Evolutionary conservation across 805 yeast genomes (phyloP), one percentile per base, ranked within the genome.

Genomic region (Cyberlindnera petersonii): DNA sequence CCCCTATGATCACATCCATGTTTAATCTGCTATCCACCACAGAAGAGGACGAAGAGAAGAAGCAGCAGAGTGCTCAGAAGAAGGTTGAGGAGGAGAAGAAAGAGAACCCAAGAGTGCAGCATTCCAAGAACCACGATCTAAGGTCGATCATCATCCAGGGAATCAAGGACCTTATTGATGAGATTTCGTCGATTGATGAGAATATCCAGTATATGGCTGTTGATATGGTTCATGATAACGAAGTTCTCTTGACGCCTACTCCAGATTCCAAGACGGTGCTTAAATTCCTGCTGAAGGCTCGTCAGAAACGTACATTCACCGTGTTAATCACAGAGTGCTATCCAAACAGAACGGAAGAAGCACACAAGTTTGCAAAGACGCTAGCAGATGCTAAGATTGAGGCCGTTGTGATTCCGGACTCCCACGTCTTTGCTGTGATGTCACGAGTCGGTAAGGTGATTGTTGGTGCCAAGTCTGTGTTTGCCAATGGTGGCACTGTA

Each of bases 361-460:
- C 97, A 1, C 95, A 86, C 53, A 67, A 66, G 43, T 86, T 91
- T 58, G 96, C 93, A 17, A 77, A 78, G 52, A 76, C 74, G 40
- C 72, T 93, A 47, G 82, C 95, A 1, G 82, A 79, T 40, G 87
- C 91, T 40, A 86, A 89, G 37, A 86, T 93, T 32, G 95, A 88
- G 47, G 82, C 96, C 2, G 84, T 89, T 2, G 75, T 93, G 39
- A 84, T 93, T 24, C 97, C 98, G 1, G 99, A 93, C 58, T 75
- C 95, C 5, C 83, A 95, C 19, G 88, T 83, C 0, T 87, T 82
- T 62, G 97, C 98, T 0, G 87, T 93, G 33, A 93, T 93, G 98
- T 85, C 96, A 26, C 72, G 96, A 48, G 98, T 93, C 5, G 96
- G 97, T 31, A 94, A 94, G 60, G 98, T 93, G 22, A 78, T 93